These are phyloP conservation scores for Aspergillus japonicus DNA, from an alignment of 2,329 filamentous ascomycete genomes.

Conservation along the genomic window DNA sequence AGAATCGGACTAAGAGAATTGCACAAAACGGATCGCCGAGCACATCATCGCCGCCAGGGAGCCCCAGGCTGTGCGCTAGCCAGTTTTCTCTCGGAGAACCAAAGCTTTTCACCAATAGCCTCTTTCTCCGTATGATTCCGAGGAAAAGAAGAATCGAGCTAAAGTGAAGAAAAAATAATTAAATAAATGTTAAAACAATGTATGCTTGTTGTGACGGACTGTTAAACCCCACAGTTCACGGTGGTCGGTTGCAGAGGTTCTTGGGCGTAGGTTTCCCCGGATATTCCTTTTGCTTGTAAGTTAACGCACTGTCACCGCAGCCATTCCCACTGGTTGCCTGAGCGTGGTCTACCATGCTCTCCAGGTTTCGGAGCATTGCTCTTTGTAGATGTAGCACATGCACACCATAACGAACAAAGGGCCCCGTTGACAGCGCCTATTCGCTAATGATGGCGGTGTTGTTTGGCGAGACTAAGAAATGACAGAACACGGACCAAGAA, in stretches of 20 bases:
- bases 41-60: slow-evolving; percentile 22
- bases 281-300: not conserved
- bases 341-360: not conserved
- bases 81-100: not conserved
- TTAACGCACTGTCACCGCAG: not conserved
- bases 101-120: not conserved
- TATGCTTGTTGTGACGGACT: too few relatives aligned
- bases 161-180: too few relatives aligned
- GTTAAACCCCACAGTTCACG: too few relatives aligned
- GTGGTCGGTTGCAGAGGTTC: too few relatives aligned
- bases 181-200: too few relatives aligned
- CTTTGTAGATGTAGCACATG: not conserved
- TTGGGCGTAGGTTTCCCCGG: slow-evolving; percentile 1
- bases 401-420: not conserved
- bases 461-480: not conserved
- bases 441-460: not conserved
- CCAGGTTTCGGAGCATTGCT: not conserved
- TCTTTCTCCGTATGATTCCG: not conserved
- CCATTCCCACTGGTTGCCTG: not conserved
- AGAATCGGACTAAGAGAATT: slow-evolving; percentile 15
- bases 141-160: too few relatives aligned
- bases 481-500: not conserved
- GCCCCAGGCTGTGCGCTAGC: not conserved
- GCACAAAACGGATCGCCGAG: slow-evolving; percentile 22
- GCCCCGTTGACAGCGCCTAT: not conserved